Evolutionary conservation across 129 eudicot species (phyloP).

Genomic region (Helianthus annuus): DNA sequence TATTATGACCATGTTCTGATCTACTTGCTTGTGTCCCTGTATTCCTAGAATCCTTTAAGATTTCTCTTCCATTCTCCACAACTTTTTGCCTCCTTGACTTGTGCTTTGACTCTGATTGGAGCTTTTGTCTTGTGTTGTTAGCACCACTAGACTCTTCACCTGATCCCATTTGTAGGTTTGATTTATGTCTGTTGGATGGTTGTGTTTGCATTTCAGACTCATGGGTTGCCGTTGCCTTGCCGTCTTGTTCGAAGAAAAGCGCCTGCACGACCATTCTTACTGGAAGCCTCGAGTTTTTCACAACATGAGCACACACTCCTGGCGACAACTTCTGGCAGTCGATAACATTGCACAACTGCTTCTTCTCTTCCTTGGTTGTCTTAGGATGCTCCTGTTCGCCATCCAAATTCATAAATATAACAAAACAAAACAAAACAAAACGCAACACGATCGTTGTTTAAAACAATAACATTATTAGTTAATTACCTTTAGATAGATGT

Average conservation of each 20-base stretch:
- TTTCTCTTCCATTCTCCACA: conserved; percentile 34
- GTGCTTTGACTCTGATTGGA: conserved; percentile 31
- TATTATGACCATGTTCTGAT: conserved; percentile 26
- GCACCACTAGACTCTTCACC: conserved; percentile 24
- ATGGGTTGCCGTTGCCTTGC: conserved; percentile 13
- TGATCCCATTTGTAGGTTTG: too few relatives aligned
- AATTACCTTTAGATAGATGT: conserved; percentile 60
- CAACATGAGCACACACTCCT: conserved; percentile 61
- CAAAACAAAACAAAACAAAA: too few relatives aligned
- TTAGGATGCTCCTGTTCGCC: conserved; percentile 66
- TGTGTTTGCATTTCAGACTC: conserved; percentile 2
- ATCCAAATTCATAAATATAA: not conserved
- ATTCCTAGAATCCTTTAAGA: conserved; percentile 23
- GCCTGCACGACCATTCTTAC: conserved; percentile 78
- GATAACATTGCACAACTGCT: conserved; percentile 60
- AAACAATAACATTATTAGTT: not conserved
- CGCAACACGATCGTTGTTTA: too few relatives aligned
- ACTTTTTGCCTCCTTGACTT: conserved; percentile 29
- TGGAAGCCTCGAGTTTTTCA: conserved; percentile 72
- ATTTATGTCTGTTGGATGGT: too few relatives aligned
- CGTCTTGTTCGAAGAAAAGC: conserved; percentile 71
- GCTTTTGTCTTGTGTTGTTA: conserved; percentile 31
- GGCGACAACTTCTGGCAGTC: conserved; percentile 73
- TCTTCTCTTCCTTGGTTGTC: conserved; percentile 72
- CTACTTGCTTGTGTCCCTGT: conserved; percentile 32